Evolutionary conservation across 108 stramenopile species (phyloP), one percentile per base, ranked within the genome.

Genomic region (Discostella stelligeroides): DNA sequence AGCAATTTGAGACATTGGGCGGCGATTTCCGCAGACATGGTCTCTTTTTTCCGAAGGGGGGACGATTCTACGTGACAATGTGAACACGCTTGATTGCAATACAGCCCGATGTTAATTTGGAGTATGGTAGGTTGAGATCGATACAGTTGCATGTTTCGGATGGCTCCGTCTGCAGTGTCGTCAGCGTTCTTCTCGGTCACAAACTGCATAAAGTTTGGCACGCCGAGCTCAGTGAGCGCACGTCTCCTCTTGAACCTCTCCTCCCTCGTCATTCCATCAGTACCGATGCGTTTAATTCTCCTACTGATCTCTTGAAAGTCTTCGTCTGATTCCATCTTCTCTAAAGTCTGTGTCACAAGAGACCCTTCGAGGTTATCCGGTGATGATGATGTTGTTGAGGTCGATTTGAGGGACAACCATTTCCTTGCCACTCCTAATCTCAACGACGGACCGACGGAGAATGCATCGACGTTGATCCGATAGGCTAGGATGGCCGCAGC

Each of bases 71-170:
- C 96, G 67, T 97, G 96, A 81, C 95, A 95, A 64, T 95, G 94
- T 20, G 64, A 77, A 80, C 97, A 96, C 13, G 95, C 95, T 76
- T 97, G 96, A 73, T 98, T 98, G 88, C 98, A 98, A 72, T 97
- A 98, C 39, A 98, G 85, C 18, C 97, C 97, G 65, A 98, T 93
- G 70, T 98, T 98, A n/a, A 98, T 76, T 76, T 98, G 98, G 5
- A 98, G 77, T 17, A 98, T 82, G 61, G 70, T 81, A 4, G 88
- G 76, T 71, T 60, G 39, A 10, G 47, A 41, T 56, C 63, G 60
- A 51, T 59, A 50, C 34, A 83, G 30, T 14, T 68, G 75, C 21
- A 76, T 53, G 24, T 76, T 39, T 9, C 61, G 17, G 18, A 68
- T 43, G 43, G 28, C 68, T 14, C 30, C 43, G 43, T 46, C 68